Evolutionary conservation across 208 protist genomes (phyloP).

Genomic region (Crithidia bombi): DNA sequence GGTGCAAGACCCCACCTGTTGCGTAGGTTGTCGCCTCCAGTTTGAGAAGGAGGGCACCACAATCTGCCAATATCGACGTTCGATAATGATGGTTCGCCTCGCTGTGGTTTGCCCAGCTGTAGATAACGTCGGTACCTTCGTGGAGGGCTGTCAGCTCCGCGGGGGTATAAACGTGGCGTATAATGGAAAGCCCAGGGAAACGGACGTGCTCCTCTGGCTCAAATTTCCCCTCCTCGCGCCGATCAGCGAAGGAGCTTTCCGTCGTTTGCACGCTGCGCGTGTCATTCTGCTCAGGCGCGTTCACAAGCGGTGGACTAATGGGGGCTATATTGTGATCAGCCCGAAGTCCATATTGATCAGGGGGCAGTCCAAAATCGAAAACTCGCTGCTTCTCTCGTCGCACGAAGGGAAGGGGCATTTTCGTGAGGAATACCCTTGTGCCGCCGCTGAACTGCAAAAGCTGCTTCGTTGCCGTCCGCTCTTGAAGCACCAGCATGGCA

Average conservation of each 20-base stretch:
- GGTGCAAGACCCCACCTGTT: no score
- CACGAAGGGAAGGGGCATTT: no score
- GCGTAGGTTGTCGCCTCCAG: not conserved
- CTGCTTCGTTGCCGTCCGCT: not conserved
- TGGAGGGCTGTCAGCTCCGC: slow-evolving; percentile 32
- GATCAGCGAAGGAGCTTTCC: no score
- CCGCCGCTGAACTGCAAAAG: no score
- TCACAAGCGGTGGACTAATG: no score
- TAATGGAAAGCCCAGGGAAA: slow-evolving; percentile 36
- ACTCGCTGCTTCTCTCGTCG: no score
- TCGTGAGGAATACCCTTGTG: no score
- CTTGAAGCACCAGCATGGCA: not conserved
- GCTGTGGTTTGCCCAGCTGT: slow-evolving; percentile 96
- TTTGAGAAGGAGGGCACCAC: not conserved
- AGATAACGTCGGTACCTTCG: slow-evolving; percentile 88
- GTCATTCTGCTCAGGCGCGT: no score
- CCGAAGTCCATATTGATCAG: no score
- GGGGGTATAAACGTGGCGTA: slow-evolving; percentile 32
- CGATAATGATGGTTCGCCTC: slow-evolving; percentile 74
- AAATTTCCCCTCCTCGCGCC: slow-evolving; percentile 23
- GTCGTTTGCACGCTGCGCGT: no score
- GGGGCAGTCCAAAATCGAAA: no score
- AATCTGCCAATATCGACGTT: slow-evolving; percentile 1
- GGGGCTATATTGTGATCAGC: no score
- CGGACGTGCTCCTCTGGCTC: slow-evolving; percentile 33